Conservation (phyloP, 2,329 filamentous ascomycete species). For the Phialophora chinensis region DNA sequence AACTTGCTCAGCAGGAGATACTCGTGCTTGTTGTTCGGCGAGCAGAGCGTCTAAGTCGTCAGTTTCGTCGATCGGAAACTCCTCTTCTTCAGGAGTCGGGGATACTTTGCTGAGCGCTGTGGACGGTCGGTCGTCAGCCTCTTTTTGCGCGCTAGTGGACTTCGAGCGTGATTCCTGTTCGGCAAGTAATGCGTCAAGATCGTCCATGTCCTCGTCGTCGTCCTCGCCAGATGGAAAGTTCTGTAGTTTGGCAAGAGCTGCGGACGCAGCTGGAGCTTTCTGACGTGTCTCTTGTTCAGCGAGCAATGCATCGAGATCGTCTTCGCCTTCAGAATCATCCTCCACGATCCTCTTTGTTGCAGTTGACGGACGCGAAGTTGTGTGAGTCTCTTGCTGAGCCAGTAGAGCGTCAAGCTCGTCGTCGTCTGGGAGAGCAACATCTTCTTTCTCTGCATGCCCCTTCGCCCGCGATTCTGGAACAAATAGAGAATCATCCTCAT, state of each 20-base stretch:
- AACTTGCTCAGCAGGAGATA: background rate
- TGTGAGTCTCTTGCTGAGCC: conserved; percentile 29
- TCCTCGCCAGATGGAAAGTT: conserved; percentile 2
- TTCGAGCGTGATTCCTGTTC: conserved; percentile 34
- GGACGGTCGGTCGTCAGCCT: conserved; percentile 20
- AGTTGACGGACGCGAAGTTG: background rate
- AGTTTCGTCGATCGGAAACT: conserved; percentile 11
- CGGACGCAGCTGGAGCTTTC: background rate
- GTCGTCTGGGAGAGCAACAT: conserved; percentile 27
- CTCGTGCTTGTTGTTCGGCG: conserved; percentile 27
- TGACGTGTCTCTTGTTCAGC: conserved; percentile 36
- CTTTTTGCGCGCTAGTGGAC: conserved; percentile 23
- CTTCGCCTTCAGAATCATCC: conserved; percentile 37
- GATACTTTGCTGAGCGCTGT: conserved; percentile 21
- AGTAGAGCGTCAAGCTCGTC: conserved; percentile 37
- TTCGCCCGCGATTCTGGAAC: conserved; percentile 20
- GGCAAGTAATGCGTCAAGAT: conserved; percentile 40
- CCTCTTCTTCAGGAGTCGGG: conserved; percentile 2
- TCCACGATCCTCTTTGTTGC: conserved; percentile 14
- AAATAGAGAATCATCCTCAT: conserved; percentile 31
- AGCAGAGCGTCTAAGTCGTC: conserved; percentile 31
- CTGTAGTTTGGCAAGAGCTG: conserved; percentile 5
- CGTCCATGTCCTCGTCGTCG: conserved; percentile 39
- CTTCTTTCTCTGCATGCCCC: background rate
- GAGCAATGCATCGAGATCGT: conserved; percentile 40